Percentiles rank a stretch among this genome's conserved stretches.
phyloP scores from a whole-genome alignment of 2,329 filamentous ascomycete genomes.

The Trematosphaeria pertusa region DNA sequence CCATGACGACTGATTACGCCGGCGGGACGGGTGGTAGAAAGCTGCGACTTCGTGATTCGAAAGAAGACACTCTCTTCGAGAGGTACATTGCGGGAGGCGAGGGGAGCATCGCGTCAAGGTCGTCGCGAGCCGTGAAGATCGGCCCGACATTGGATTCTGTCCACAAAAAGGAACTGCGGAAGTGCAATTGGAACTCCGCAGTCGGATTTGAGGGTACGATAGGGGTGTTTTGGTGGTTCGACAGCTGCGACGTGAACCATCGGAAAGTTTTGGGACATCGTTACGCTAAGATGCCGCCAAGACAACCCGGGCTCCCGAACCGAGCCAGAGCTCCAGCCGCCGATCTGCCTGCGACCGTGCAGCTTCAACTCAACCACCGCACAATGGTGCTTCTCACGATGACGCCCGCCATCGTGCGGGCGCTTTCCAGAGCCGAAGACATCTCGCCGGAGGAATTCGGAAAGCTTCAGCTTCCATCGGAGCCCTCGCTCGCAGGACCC shows the following conservation, averaged over 20 bases:
- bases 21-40: conserved; percentile 48
- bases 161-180: conserved; percentile 3
- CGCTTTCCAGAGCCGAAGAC: conserved; percentile 53
- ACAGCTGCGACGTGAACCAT: conserved; percentile 14
- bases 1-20: conserved; percentile 70
- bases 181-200: conserved; percentile 35
- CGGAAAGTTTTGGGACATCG: conserved; percentile 37
- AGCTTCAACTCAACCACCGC: conserved; percentile 9
- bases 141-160: conserved; percentile 39
- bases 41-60: conserved; percentile 28
- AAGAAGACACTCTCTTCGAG: conserved; percentile 14
- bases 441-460: conserved; percentile 25
- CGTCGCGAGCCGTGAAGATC: conserved; percentile 45
- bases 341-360: conserved; percentile 7
- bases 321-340: conserved; percentile 5
- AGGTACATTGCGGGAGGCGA: conserved; percentile 35
- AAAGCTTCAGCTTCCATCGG: conserved; percentile 39
- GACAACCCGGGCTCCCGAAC: conserved; percentile 2
- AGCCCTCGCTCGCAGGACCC: conserved; percentile 60
- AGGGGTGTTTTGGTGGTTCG: conserved; percentile 13
- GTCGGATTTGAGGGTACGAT: conserved; percentile 18
- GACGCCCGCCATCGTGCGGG: conserved; percentile 72
- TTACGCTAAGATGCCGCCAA: conserved; percentile 2
- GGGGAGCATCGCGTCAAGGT: conserved; percentile 34
- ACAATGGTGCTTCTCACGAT: conserved; percentile 80